Conservation (phyloP, 1,139 yeast species). For the Debaryomycetaceae sp. region DNA sequence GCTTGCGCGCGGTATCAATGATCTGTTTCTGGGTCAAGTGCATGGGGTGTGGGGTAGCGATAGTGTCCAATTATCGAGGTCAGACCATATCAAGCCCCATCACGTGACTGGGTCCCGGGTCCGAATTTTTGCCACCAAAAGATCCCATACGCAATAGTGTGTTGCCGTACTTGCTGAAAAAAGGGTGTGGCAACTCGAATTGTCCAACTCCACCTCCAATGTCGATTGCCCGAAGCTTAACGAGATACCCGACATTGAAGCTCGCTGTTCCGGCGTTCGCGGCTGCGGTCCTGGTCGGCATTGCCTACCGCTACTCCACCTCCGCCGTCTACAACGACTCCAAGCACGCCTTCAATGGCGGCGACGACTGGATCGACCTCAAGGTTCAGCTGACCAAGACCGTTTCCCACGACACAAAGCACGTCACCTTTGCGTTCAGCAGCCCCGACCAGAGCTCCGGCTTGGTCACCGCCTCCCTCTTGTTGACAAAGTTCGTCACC, state of each 20-base stretch:
- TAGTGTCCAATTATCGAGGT: too few species aligned
- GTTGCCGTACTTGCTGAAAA: too few species aligned
- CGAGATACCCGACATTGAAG: constrained; percentile 15
- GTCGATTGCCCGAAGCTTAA: constrained; percentile 10
- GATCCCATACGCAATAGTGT: too few species aligned
- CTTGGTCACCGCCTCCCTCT: constrained; percentile 66
- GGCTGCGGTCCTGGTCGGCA: constrained; percentile 42
- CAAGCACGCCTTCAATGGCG: constrained; percentile 53
- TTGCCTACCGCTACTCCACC: constrained; percentile 34
- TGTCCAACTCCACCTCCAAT: constrained; percentile 2
- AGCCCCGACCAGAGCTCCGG: constrained; percentile 64
- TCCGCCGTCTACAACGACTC: constrained; percentile 35
- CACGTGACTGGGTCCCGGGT: too few species aligned
- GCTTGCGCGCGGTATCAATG: constrained; percentile 33
- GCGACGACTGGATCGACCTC: constrained; percentile 72
- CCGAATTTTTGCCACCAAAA: too few species aligned
- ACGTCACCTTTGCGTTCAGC: constrained; percentile 64
- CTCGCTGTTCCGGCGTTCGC: constrained; percentile 24
- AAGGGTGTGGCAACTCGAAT: too few species aligned
- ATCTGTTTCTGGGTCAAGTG: constrained; percentile 29
- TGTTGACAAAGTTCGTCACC: constrained; percentile 73
- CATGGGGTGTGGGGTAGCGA: neutral
- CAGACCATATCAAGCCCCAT: too few species aligned
- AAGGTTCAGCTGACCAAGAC: constrained; percentile 49
- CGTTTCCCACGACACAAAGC: constrained; percentile 54